Evolutionary conservation across 2,329 filamentous ascomycete genomes (phyloP), one percentile per base, ranked within the genome.

Genomic region (Elsinoe necatrix): DNA sequence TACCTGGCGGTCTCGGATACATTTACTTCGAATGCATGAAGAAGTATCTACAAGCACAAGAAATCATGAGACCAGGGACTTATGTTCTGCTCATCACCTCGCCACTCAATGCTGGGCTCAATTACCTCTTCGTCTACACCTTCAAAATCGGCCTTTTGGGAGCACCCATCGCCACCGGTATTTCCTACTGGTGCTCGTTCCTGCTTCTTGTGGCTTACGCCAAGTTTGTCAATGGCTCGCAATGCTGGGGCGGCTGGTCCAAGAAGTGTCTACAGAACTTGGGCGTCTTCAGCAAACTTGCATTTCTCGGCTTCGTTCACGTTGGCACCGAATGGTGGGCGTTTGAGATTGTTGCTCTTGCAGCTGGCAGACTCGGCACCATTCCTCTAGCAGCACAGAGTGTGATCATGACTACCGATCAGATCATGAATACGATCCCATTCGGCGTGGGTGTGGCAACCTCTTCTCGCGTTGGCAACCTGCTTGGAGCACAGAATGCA

Each of bases 261-360:
- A 75, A 77, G 3, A 78, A 77, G 48, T 85, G 84, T 1, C 67
- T 87, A n/a, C 74, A 79, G 1, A 86, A 91, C 63, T 75, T 87
- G 14, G 72, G 79, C 14, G 82, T 83, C 0, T 95, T 95, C 67
- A 78, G 86, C 1, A 81, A 83, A 8, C 80, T 95, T 2, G 87
- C 89, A 0, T 70, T 86, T 12, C 75, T 95, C 0, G 90, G 89
- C 0, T 77, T 95, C 41, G 72, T 95, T 2, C 89, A 95, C 61
- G 87, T 95, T 4, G 90, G 88, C 2, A 93, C 89, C 0, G 90
- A 95, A 71, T 95, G 89, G 89, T 95, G 89, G 89, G 90, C 89
- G 0, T 95, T 95, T 64, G 89, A 95, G 71, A 92, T 95, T 62
- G 88, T 95, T 1, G 88, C 89, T 1, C 79, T 95, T 0, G 87